Conservation (phyloP, 1,139 yeast species). For the Geotrichum aggregatum region DNA sequence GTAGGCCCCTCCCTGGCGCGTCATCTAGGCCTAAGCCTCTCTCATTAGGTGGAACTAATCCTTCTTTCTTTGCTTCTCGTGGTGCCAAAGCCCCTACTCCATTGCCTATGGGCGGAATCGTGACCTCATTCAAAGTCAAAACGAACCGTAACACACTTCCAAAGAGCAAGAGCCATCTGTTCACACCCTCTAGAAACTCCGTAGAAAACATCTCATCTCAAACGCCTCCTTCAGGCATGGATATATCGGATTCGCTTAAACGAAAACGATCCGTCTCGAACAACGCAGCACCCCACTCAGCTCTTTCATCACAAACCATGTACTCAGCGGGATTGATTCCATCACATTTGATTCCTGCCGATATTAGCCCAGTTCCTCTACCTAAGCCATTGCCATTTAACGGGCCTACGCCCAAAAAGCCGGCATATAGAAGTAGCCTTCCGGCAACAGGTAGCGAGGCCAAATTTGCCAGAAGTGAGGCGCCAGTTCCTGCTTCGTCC, state of each 20-base stretch:
- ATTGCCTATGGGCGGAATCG: conserved; percentile 19
- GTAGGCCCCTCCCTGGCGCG: conserved; percentile 2
- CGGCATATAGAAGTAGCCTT: background rate
- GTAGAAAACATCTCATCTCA: background rate
- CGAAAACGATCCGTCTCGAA: conserved; percentile 10
- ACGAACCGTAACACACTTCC: conserved; percentile 7
- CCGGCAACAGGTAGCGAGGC: background rate
- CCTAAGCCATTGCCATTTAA: conserved; percentile 19
- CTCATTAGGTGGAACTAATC: conserved; percentile 12
- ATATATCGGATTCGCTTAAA: conserved; percentile 3
- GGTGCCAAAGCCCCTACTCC: conserved; percentile 21
- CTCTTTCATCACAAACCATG: conserved; percentile 4
- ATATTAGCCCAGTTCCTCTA: conserved; percentile 16
- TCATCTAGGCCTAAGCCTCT: conserved; percentile 8
- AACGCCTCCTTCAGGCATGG: background rate
- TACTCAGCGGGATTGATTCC: conserved; percentile 18
- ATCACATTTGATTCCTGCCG: conserved; percentile 18
- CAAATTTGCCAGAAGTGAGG: background rate
- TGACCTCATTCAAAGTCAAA: conserved; percentile 18
- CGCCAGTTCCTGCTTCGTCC: conserved; percentile 2
- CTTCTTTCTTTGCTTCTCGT: conserved; percentile 19
- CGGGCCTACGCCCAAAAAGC: conserved; percentile 10
- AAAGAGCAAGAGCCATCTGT: conserved; percentile 10
- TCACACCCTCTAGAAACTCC: conserved; percentile 1
- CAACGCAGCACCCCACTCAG: background rate